These are phyloP conservation scores for Pseudogymnoascus sp. DNA, from an alignment of 2,329 filamentous ascomycete genomes.

Conservation along the genomic window DNA sequence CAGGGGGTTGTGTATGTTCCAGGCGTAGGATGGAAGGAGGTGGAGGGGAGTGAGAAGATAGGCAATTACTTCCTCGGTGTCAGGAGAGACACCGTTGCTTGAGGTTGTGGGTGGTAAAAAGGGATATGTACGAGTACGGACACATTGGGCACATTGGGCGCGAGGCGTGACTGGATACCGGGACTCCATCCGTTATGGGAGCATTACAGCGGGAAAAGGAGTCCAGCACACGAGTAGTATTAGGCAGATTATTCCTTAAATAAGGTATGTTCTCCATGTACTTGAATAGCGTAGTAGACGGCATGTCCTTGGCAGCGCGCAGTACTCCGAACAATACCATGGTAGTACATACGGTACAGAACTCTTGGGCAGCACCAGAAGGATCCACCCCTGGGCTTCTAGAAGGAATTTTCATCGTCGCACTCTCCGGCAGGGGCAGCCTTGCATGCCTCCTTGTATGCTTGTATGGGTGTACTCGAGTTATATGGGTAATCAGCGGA, in stretches of 20 bases:
- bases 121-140: neutral
- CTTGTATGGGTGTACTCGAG: neutral
- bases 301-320: neutral
- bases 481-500: conserved; percentile 3
- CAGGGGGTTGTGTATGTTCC: conserved; percentile 89
- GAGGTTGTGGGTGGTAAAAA: neutral
- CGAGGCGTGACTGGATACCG: conserved; percentile 10
- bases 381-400: conserved; percentile 4
- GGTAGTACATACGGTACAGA: neutral
- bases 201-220: conserved; percentile 2
- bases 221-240: neutral
- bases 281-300: neutral
- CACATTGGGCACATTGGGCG: conserved; percentile 11
- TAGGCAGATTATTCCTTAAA: conserved; percentile 8
- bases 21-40: conserved; percentile 80
- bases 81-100: conserved; percentile 39
- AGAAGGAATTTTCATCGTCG: neutral
- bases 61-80: conserved; percentile 97
- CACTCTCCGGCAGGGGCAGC: neutral
- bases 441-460: neutral
- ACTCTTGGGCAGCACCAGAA: neutral
- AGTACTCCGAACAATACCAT: neutral
- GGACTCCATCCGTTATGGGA: neutral
- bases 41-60: conserved; percentile 71
- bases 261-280: neutral